phyloP scores from a whole-genome alignment of 108 stramenopile species.

The Conticribra weissflogii region DNA sequence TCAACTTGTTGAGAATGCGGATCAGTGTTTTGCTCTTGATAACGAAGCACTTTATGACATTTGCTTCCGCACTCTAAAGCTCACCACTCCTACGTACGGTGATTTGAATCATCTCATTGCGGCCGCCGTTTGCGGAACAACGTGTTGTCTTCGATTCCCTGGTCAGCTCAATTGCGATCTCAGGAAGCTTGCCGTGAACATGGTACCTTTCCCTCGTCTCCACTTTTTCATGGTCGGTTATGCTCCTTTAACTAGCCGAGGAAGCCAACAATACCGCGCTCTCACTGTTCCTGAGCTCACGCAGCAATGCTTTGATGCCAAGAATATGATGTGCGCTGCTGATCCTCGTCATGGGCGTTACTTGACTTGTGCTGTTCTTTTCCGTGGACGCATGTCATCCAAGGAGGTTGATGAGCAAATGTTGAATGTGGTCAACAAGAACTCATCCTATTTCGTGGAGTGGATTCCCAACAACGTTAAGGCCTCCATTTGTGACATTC shows the following conservation, averaged over 20 bases:
- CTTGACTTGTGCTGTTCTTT: slow-evolving; percentile 98
- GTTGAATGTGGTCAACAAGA: slow-evolving; percentile 98
- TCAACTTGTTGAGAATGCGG: slow-evolving; percentile 91
- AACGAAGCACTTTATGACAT: slow-evolving; percentile 92
- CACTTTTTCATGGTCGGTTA: slow-evolving; percentile 99
- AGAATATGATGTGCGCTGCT: slow-evolving; percentile 99
- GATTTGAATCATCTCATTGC: slow-evolving; percentile 85
- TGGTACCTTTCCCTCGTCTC: slow-evolving; percentile 99
- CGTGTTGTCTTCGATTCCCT: slow-evolving; percentile 85
- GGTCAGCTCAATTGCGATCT: slow-evolving; percentile 84
- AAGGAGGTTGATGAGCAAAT: slow-evolving; percentile 98
- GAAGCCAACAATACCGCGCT: slow-evolving; percentile 95
- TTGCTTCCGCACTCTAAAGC: slow-evolving; percentile 84
- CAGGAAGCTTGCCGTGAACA: slow-evolving; percentile 83
- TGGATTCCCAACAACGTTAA: slow-evolving; percentile 99
- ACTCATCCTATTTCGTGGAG: slow-evolving; percentile 98
- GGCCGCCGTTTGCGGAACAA: slow-evolving; percentile 74
- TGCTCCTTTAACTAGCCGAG: slow-evolving; percentile 90
- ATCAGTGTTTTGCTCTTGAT: slow-evolving; percentile 89
- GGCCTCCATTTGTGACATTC: slow-evolving; percentile 98
- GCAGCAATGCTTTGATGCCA: slow-evolving; percentile 95
- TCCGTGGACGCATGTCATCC: slow-evolving; percentile 97
- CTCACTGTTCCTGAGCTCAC: slow-evolving; percentile 98
- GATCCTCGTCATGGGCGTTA: slow-evolving; percentile 99
- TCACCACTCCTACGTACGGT: slow-evolving; percentile 76